Conservation (phyloP, 106 monocot genomes). For the Cymbidium sinense region DNA sequence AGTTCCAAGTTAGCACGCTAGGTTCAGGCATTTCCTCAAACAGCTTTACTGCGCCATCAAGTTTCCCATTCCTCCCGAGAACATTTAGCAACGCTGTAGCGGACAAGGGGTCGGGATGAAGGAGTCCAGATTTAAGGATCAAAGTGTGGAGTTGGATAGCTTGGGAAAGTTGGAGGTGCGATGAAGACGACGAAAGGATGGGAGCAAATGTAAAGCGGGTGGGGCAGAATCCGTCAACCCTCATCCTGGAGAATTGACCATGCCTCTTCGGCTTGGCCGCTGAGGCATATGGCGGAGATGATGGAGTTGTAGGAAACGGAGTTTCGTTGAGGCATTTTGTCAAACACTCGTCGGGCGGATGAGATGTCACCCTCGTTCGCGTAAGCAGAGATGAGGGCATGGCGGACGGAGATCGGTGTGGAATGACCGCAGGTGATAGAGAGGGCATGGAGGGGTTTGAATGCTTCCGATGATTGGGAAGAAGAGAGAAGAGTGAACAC, state of each 20-base stretch:
- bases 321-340: slow-evolving; percentile 31
- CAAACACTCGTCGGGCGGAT: slow-evolving; percentile 34
- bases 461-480: neutral
- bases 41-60: slow-evolving; percentile 37
- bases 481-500: neutral
- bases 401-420: slow-evolving; percentile 10
- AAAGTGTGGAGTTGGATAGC: slow-evolving; percentile 42
- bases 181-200: slow-evolving; percentile 36
- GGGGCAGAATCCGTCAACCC: slow-evolving; percentile 26
- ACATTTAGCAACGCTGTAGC: slow-evolving; percentile 46
- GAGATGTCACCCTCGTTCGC: neutral
- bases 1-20: slow-evolving; percentile 59
- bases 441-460: slow-evolving; percentile 15
- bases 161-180: neutral
- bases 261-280: slow-evolving; percentile 11
- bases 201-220: slow-evolving; percentile 49
- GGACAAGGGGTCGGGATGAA: slow-evolving; percentile 39
- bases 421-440: neutral
- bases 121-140: slow-evolving; percentile 53
- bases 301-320: slow-evolving; percentile 43
- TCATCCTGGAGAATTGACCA: slow-evolving; percentile 31
- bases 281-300: slow-evolving; percentile 25
- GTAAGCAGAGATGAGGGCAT: slow-evolving; percentile 27
- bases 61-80: slow-evolving; percentile 22
- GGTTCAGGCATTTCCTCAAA: slow-evolving; percentile 59